Base-by-base conservation (phyloP, 108 stramenopile genomes). In the Cyclotella kingstonii region DNA sequence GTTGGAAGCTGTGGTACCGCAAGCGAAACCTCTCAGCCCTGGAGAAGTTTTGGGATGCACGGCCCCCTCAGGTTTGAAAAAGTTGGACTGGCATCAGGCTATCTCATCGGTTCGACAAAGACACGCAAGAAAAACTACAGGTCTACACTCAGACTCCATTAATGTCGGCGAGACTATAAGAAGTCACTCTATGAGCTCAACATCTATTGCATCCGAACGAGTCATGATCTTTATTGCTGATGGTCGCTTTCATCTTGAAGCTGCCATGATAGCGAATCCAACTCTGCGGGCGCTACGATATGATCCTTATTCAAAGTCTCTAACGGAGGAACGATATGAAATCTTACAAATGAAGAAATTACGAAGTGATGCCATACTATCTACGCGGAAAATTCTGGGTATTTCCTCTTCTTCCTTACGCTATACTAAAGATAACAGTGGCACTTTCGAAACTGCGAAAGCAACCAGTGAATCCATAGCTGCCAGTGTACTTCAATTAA, bases 1-100 rank as follows among this genome's bases (percentile, higher is more conserved):
- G 62, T 86, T 56, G 46, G 60, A 62, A 47, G 48, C 75, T 4
- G 65, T 73, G 29, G 72, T 73, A 33, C 91, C 95, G 9, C 96
- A 97, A 75, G 87, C 83, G n/a, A 94, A 95, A 56, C 96, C 96
- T 18, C 66, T 94, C 7, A 82, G 80, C 14, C 91, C 91, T 5
- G 91, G 91, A 4, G 98, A 99, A 88, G 96, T 96, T 0, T 73
- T 99, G 46, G 99, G 99, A 30, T 99, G 99, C 69, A 99, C 99
- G 15, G 79, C 95, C 23, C 97, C 98, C 0, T 69, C 61, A 18
- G 53, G 66, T 27, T 35, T 74, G 30, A 67, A 65, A 0, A 6
- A 33, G 15, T 33, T 73, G 42, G 29, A 73, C 42, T 73, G 65
- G 43, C 31, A 53, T 21, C 48, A 41, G 11, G 63, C 48, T 21